phyloP scores from a whole-genome alignment of 78 protist species.

The Guillardia theta region DNA sequence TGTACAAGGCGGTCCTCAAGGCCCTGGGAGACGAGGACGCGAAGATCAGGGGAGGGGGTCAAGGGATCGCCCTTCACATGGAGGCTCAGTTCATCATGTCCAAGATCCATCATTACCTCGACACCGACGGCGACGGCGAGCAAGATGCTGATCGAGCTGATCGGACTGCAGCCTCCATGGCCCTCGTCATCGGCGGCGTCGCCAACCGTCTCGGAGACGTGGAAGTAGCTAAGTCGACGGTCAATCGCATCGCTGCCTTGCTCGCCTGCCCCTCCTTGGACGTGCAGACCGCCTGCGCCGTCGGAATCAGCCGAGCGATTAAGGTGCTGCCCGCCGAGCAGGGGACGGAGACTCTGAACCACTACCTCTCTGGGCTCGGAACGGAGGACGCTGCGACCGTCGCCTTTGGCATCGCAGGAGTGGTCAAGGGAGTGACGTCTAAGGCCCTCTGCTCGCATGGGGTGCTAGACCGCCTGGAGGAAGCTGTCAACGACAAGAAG shows the following conservation, averaged over 20 bases:
- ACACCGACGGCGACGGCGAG: background rate
- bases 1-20: background rate
- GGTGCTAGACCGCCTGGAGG: background rate
- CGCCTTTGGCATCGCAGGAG: background rate
- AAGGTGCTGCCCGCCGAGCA: background rate
- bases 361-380: background rate
- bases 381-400: background rate
- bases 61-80: background rate
- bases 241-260: background rate
- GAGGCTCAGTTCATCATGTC: background rate
- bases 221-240: background rate
- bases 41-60: background rate
- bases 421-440: background rate
- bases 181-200: background rate
- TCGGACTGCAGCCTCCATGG: background rate
- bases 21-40: background rate
- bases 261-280: background rate
- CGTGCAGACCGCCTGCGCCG: background rate
- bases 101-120: background rate
- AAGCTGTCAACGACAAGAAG: background rate
- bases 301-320: background rate
- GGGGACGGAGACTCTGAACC: background rate
- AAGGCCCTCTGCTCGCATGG: background rate
- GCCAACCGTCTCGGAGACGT: background rate
- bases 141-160: background rate